Evolutionary conservation across 106 monocot species (phyloP), one percentile per base, ranked within the genome.

Genomic region (Acorus calamus): DNA sequence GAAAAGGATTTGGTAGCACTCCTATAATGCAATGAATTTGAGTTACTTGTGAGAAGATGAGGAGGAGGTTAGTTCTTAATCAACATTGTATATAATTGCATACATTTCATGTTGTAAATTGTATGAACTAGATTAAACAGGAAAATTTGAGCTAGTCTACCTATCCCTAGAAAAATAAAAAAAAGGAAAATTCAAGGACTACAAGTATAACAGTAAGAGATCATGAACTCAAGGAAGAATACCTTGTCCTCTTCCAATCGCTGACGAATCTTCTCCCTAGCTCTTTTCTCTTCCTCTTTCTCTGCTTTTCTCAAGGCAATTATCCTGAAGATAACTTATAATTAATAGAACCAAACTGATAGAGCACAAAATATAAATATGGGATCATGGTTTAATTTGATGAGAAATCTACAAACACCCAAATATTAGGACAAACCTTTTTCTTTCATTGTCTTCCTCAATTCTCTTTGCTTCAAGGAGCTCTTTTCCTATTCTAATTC

Each of bases 221-320:
- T 0, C 28, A 28, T 28, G 28, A 28, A 28, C 28, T 28, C 28
- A 28, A 28, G 28, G 28, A 28, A 28, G 28, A 28, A 28, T 28
- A 28, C 96, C 91, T 98, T 98, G 79, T 98, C 96, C 75, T 98
- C 91, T 60, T 87, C 91, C 52, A 98, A 50, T 61, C 69, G 63
- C 73, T 92, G 90, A 12, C 87, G 96, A 41, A 98, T 88, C 71
- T 77, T 98, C 62, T 96, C 96, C 62, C 96, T 98, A 52, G 96
- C 96, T 78, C 83, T 76, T 79, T 98, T 92, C 71, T 92, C 91
- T 73, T 98, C 96, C 49, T 98, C 96, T 76, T 98, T 91, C 75
- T 91, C 96, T 55, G 79, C 79, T 66, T 84, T 82, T 42, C 91
- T 72, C 72, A 85, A 68, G 68, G 79, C 88, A 69, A 91, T 48